A percentile compares a stretch with the other conserved stretches of the same genome.
Evolutionary conservation across 2,329 filamentous ascomycete genomes (phyloP).

Genomic region (Penicillium janthinellum): DNA sequence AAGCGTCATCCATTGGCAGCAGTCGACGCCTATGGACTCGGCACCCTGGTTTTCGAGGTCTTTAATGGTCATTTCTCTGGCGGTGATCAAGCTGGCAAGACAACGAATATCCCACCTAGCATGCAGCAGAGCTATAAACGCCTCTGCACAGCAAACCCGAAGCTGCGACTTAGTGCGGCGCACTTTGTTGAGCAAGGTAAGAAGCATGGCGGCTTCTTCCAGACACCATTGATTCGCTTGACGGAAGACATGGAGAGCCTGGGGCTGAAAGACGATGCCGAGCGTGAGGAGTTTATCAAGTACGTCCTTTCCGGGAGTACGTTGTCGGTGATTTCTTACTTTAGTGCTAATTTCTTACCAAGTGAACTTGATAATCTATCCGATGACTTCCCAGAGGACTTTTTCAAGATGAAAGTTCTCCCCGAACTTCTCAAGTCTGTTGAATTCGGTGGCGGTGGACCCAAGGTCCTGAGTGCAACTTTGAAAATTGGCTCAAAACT

Average conservation of each 20-base stretch:
- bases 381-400: slow-evolving; percentile 95
- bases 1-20: slow-evolving; percentile 80
- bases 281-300: slow-evolving; percentile 83
- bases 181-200: slow-evolving; percentile 89
- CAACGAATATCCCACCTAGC: slow-evolving; percentile 78
- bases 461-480: slow-evolving; percentile 83
- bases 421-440: slow-evolving; percentile 97
- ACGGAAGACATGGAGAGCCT: slow-evolving; percentile 92
- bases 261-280: slow-evolving; percentile 80
- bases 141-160: slow-evolving; percentile 84
- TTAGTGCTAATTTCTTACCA: slow-evolving; percentile 12
- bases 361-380: slow-evolving; percentile 80
- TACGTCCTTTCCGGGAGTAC: slow-evolving; percentile 36
- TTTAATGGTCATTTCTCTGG: slow-evolving; percentile 84
- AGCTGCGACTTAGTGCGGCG: slow-evolving; percentile 77
- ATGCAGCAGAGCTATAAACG: slow-evolving; percentile 94
- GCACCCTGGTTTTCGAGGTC: slow-evolving; percentile 80
- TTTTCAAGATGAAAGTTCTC: slow-evolving; percentile 95
- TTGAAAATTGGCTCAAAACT: slow-evolving; percentile 90
- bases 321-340: neutral
- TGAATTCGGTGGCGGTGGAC: slow-evolving; percentile 95
- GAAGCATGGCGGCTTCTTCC: slow-evolving; percentile 82
- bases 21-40: slow-evolving; percentile 85
- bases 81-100: slow-evolving; percentile 78
- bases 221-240: slow-evolving; percentile 87